Base-by-base conservation (phyloP, 345 rosid species). In the Acer saccharum region DNA sequence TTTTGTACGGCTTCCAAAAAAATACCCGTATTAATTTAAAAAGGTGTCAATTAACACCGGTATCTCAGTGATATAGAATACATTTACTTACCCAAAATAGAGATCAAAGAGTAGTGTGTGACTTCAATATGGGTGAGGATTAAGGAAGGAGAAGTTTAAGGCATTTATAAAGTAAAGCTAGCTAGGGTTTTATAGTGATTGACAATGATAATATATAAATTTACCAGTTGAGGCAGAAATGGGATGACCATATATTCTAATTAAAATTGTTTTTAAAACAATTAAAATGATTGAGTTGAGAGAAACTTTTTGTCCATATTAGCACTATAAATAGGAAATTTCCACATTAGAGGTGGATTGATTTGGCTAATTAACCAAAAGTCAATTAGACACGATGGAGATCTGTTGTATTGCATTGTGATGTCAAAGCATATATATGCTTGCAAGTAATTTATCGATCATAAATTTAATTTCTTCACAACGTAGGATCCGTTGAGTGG, bases 221-320 rank as follows among this genome's bases (percentile, higher is more conserved):
- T 6, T 46, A 84, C 84, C 76, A 77, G 61, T 65, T 68, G 79
- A 65, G 82, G 82, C 88, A 84, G 62, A 76, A 77, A 85, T 84
- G 86, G 86, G 83, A 23, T 73, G 77, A 27, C 62, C 77, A 62
- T 65, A 63, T 48, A 20, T 9, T 72, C 20, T 66, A 71, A 20
- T 12, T 25, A n/a, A 16, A 12, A 20, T 74, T 65, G 35, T 70
- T 61, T 65, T 69, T 52, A 43, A 67, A 70, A 58, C 52, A 58
- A 77, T 55, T 39, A 54, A 67, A 54, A 70, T 83, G 83, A 69
- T 77, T 73, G 65, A 27, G 35, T 70, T 71, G 52, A 64, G 60
- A 23, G 61, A 73, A 57, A 77, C 35, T 2, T 39, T 77, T 54
- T 23, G 58, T 43, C 55, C 71, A 32, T 60, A 68, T 25, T 68